These are phyloP conservation scores for Dothidotthia symphoricarpi DNA, from an alignment of 2,329 filamentous ascomycete genomes.

Conservation along the genomic window DNA sequence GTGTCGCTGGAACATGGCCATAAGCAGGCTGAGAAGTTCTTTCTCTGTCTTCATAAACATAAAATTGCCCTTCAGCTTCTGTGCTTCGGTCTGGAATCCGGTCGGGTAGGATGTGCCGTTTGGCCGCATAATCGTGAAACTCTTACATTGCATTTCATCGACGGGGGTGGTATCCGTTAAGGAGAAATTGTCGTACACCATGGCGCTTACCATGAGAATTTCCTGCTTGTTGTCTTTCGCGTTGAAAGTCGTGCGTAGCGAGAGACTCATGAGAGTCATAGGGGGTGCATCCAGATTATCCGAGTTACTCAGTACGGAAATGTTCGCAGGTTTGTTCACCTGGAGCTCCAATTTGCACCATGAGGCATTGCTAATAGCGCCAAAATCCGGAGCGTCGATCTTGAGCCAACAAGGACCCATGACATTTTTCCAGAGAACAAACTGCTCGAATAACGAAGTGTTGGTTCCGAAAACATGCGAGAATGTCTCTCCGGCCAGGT, in stretches of 20 bases:
- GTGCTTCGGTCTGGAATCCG: conserved; percentile 77
- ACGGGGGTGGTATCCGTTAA: conserved; percentile 84
- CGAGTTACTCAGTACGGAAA: conserved; percentile 70
- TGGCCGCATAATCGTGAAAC: conserved; percentile 88
- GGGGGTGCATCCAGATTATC: conserved; percentile 82
- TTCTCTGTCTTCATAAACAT: conserved; percentile 80
- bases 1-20: conserved; percentile 81
- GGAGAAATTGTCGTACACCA: conserved; percentile 87
- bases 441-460: conserved; percentile 94
- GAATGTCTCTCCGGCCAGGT: conserved; percentile 78
- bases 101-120: conserved; percentile 72
- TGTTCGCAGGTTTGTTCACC: conserved; percentile 72
- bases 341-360: conserved; percentile 95
- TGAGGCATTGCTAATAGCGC: conserved; percentile 82
- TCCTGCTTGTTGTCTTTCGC: conserved; percentile 94
- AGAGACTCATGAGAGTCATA: conserved; percentile 92
- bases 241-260: conserved; percentile 85
- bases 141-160: conserved; percentile 83
- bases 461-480: conserved; percentile 92
- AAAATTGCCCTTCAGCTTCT: conserved; percentile 72
- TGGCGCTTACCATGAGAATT: conserved; percentile 84
- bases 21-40: conserved; percentile 81
- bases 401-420: conserved; percentile 99
- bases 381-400: conserved; percentile 82
- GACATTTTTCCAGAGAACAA: conserved; percentile 97